A percentile compares a stretch with the other conserved stretches of the same genome.
These are phyloP conservation scores for Eremothecium gossypii DNA, from an alignment of 1,139 yeast genomes.

Conservation along the genomic window DNA sequence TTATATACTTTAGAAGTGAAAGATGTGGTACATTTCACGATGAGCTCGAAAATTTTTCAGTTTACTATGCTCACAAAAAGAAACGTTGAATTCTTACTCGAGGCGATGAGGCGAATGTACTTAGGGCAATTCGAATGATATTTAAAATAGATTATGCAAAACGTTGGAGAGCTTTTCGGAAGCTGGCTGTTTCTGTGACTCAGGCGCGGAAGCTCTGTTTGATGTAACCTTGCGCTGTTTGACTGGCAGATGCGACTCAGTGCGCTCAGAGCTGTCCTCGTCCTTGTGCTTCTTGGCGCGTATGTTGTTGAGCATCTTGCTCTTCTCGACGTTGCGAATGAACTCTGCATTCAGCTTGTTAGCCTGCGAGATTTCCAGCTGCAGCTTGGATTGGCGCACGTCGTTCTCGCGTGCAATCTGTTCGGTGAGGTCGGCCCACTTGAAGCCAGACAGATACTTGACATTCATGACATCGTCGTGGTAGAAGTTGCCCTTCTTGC, in stretches of 20 bases:
- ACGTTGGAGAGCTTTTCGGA: constrained; percentile 41
- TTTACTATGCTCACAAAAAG: background rate
- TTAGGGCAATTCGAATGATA: constrained; percentile 4
- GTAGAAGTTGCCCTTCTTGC: constrained; percentile 84
- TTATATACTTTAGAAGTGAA: background rate
- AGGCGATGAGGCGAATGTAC: too few relatives aligned
- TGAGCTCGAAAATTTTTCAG: constrained; percentile 6
- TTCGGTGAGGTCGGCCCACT: constrained; percentile 91
- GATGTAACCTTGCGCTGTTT: constrained; percentile 58
- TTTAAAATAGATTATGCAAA: constrained; percentile 31
- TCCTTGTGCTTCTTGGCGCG: constrained; percentile 33
- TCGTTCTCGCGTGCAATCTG: constrained; percentile 90
- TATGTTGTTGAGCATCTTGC: constrained; percentile 70
- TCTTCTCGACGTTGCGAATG: constrained; percentile 73
- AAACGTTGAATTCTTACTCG: too few relatives aligned
- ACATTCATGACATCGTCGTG: constrained; percentile 90
- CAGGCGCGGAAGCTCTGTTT: constrained; percentile 54
- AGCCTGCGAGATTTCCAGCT: constrained; percentile 84
- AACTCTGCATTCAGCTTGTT: constrained; percentile 77
- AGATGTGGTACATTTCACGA: background rate
- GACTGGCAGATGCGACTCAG: constrained; percentile 37
- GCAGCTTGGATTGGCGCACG: constrained; percentile 74
- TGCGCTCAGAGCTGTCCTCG: constrained; percentile 14
- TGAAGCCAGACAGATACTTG: constrained; percentile 82
- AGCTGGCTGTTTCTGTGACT: constrained; percentile 36